Percentiles rank a stretch among this genome's conserved stretches.
Evolutionary conservation across 768 basidiomycete species (phyloP).

Genomic region (Cubamyces lactineus): DNA sequence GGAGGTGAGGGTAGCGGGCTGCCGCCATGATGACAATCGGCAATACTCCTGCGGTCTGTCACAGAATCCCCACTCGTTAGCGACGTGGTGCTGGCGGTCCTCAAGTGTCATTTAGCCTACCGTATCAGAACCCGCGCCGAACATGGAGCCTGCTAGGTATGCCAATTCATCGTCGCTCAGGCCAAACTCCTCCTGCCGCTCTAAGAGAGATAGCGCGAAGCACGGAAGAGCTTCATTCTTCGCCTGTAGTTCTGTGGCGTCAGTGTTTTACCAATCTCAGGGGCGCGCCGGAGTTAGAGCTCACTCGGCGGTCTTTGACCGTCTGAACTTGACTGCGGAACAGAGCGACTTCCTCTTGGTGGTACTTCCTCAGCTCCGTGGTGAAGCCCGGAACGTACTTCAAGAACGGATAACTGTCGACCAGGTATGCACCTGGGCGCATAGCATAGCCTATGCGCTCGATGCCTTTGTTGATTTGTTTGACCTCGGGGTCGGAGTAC

Average conservation of each 20-base stretch:
- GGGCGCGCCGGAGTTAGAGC: neutral
- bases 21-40: slow-evolving; percentile 41
- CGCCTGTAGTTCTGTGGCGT: slow-evolving; percentile 22
- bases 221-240: slow-evolving; percentile 33
- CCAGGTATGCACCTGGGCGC: slow-evolving; percentile 39
- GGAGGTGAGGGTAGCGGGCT: slow-evolving; percentile 39
- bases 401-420: slow-evolving; percentile 43
- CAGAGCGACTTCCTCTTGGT: slow-evolving; percentile 44
- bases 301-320: slow-evolving; percentile 19
- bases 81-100: too few species aligned
- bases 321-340: slow-evolving; percentile 37
- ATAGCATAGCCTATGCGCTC: slow-evolving; percentile 41
- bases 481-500: slow-evolving; percentile 42
- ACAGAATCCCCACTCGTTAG: neutral
- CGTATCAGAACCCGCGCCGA: slow-evolving; percentile 46
- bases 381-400: slow-evolving; percentile 59
- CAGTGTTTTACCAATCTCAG: neutral
- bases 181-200: slow-evolving; percentile 37
- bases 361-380: slow-evolving; percentile 57
- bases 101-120: slow-evolving; percentile 30
- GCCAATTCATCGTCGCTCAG: slow-evolving; percentile 41
- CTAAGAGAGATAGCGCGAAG: slow-evolving; percentile 43
- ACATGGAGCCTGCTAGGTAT: slow-evolving; percentile 47
- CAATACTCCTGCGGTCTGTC: slow-evolving; percentile 37
- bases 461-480: slow-evolving; percentile 38